Percentiles rank a stretch among this genome's conserved stretches.
Evolutionary conservation across 2,329 filamentous ascomycete genomes (phyloP).

Genomic region (Phoma sp.): DNA sequence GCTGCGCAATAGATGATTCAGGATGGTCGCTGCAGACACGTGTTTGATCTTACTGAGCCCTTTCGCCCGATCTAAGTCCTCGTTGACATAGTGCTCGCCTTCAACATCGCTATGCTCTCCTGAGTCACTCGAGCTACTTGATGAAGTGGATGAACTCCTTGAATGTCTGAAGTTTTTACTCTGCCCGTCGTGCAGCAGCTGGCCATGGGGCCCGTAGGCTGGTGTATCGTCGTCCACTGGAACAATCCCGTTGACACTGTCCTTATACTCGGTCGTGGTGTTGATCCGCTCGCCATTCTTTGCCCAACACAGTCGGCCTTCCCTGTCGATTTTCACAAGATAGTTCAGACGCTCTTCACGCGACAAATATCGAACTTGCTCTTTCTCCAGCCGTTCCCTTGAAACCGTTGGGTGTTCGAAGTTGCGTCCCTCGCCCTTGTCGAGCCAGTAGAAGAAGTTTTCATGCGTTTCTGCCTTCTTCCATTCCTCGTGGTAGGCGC

Average conservation of each 20-base stretch:
- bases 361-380: conserved; percentile 83
- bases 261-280: conserved; percentile 75
- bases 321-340: conserved; percentile 73
- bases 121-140: conserved; percentile 42
- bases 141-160: conserved; percentile 30
- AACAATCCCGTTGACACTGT: conserved; percentile 72
- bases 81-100: conserved; percentile 68
- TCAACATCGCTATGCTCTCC: conserved; percentile 63
- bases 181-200: conserved; percentile 31
- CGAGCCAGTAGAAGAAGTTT: conserved; percentile 95
- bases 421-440: conserved; percentile 75
- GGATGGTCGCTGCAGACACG: conserved; percentile 72
- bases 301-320: conserved; percentile 83
- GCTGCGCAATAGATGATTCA: conserved; percentile 79
- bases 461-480: conserved; percentile 76
- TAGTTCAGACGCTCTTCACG: conserved; percentile 83
- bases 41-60: conserved; percentile 68
- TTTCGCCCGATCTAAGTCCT: conserved; percentile 66
- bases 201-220: conserved; percentile 45
- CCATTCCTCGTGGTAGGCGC: conserved; percentile 85
- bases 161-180: conserved; percentile 27
- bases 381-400: conserved; percentile 74
- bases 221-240: conserved; percentile 51
- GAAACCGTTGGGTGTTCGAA: conserved; percentile 75
- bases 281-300: conserved; percentile 81